phyloP scores from a whole-genome alignment of 192 early-diverging fungal genomes.

The Coemansia sp. region DNA sequence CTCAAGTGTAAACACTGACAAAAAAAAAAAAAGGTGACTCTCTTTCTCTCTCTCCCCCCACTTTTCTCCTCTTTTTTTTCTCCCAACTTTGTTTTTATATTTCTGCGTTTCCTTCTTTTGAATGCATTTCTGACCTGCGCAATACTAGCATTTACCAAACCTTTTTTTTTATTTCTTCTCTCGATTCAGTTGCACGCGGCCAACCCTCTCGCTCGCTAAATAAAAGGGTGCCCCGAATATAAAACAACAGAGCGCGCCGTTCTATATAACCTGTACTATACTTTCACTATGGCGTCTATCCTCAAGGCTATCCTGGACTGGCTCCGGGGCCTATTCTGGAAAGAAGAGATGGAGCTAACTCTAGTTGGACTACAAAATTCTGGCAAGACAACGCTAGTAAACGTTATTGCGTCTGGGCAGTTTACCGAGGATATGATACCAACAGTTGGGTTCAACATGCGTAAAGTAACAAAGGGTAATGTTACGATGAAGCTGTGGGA shows the following conservation, averaged over 20 bases:
- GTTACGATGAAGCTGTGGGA: constrained; percentile 99
- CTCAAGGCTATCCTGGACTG: constrained; percentile 57
- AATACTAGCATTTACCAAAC: background rate
- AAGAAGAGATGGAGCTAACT: constrained; percentile 89
- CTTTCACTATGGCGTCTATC: constrained; percentile 42
- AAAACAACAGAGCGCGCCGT: background rate
- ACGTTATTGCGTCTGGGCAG: constrained; percentile 82
- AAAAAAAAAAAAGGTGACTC: background rate
- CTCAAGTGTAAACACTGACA: background rate
- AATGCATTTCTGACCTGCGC: constrained; percentile 4
- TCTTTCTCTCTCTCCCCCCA: background rate
- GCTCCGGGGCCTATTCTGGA: constrained; percentile 80
- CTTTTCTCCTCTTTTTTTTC: constrained; percentile 1
- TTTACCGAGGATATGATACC: constrained; percentile 91
- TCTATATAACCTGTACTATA: constrained; percentile 16
- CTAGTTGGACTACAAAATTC: constrained; percentile 85
- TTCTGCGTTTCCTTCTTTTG: constrained; percentile 13
- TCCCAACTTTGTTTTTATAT: background rate
- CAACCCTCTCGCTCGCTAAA: no score
- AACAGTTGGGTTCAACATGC: constrained; percentile 99
- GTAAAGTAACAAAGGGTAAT: constrained; percentile 88
- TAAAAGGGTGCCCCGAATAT: background rate
- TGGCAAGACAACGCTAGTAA: constrained; percentile 84
- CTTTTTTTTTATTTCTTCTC: background rate
- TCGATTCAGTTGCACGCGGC: background rate